phyloP scores from a whole-genome alignment of 345 rosid genomes.

The Sapria himalayana region DNA sequence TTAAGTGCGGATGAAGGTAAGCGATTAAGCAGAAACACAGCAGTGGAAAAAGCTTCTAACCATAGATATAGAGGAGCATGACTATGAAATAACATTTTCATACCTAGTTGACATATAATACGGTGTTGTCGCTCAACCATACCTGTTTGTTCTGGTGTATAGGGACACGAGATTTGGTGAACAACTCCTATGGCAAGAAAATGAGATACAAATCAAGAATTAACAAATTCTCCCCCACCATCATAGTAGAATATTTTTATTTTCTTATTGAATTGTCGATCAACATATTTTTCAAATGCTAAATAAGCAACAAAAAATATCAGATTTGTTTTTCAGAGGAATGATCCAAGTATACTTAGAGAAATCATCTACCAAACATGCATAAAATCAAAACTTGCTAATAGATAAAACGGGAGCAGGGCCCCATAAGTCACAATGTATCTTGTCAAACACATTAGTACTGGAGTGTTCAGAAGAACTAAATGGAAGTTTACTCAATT shows the following conservation, averaged over 20 bases:
- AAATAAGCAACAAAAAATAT: not conserved
- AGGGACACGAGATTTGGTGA: not conserved
- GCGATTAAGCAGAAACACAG: too few relatives aligned
- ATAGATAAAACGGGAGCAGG: slow-evolving; percentile 2
- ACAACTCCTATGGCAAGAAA: not conserved
- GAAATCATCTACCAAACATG: slow-evolving; percentile 5
- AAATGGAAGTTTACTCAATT: not conserved
- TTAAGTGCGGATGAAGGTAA: too few relatives aligned
- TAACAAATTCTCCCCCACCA: too few relatives aligned
- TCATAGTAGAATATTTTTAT: too few relatives aligned
- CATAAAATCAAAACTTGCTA: too few relatives aligned
- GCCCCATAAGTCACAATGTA: too few relatives aligned
- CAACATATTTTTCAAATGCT: slow-evolving; percentile 2
- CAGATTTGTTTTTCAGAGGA: not conserved
- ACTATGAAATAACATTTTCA: too few relatives aligned
- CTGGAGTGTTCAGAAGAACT: not conserved
- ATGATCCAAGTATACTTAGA: slow-evolving; percentile 2
- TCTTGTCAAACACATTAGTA: not conserved
- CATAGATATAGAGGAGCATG: too few relatives aligned
- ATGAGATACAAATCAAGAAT: not conserved
- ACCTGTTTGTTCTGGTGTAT: too few relatives aligned
- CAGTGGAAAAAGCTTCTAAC: too few relatives aligned
- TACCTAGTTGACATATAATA: too few relatives aligned
- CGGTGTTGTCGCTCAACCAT: too few relatives aligned
- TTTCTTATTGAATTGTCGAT: not conserved